Conservation (phyloP, 768 basidiomycete species). For the Termitomyces sp. region DNA sequence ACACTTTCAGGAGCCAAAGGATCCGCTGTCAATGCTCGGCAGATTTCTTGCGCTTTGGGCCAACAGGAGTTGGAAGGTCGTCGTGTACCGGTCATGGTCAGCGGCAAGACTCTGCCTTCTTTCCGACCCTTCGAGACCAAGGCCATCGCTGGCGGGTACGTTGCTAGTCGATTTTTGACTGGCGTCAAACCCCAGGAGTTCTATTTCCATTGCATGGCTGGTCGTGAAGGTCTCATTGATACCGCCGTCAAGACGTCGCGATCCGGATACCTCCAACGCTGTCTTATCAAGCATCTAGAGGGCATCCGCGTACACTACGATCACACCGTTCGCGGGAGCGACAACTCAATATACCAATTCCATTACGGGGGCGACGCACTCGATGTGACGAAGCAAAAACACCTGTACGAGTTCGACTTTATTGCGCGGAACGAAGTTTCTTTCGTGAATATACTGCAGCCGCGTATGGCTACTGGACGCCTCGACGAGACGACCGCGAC, state of each 20-base stretch:
- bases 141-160: conserved; percentile 96
- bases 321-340: conserved; percentile 94
- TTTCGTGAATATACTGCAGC: conserved; percentile 69
- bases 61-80: conserved; percentile 98
- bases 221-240: conserved; percentile 97
- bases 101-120: conserved; percentile 95
- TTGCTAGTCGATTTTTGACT: conserved; percentile 97
- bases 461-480: conserved; percentile 50
- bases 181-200: conserved; percentile 98
- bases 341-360: conserved; percentile 93
- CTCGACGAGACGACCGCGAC: conserved; percentile 68
- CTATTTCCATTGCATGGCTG: conserved; percentile 99
- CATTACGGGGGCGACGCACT: conserved; percentile 95
- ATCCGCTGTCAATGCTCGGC: conserved; percentile 93
- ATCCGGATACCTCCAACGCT: conserved; percentile 96
- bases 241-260: conserved; percentile 99
- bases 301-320: conserved; percentile 97
- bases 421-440: conserved; percentile 83
- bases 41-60: conserved; percentile 97
- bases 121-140: conserved; percentile 98
- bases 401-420: conserved; percentile 92
- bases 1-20: conserved; percentile 98
- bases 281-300: conserved; percentile 97
- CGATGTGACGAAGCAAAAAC: conserved; percentile 97
- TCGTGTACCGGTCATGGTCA: conserved; percentile 98